Evolutionary conservation across 257 asterid species (phyloP), one percentile per base, ranked within the genome.

Genomic region (Nicotiana attenuata): DNA sequence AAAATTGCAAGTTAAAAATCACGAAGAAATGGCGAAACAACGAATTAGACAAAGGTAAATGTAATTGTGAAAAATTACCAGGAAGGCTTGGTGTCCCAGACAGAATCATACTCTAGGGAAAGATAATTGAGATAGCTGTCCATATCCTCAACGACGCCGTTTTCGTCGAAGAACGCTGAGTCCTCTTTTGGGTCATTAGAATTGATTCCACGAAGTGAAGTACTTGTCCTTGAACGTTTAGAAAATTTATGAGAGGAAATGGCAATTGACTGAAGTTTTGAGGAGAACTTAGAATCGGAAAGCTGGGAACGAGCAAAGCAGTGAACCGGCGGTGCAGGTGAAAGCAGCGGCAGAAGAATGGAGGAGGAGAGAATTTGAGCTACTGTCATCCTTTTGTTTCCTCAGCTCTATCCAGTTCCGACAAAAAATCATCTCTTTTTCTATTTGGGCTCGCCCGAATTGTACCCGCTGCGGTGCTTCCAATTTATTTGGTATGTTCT

Each of bases 1-100:
- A 28, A 28, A 28, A 28, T 28, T 28, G 29, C 2, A 28, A 28
- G 29, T 28, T 28, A 41, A 41, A 38, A 41, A 41, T 41, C 47
- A 41, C 10, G 11, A 41, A 41, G 47, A 41, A 41, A 41, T 41
- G 47, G 47, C 5, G 17, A 60, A 41, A 69, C 38, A 45, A 47
- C 65, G 16, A 50, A 45, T 56, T 5, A 20, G 5, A 59, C 69
- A 31, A 57, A 57, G 13, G 66, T 4, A 29, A 61, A 28, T 41
- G 50, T 10, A 13, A 50, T 65, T 28, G 14, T 28, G 66, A 33
- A 2, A 56, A 73, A 55, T 1, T 85, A 92, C 98, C 98, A 94
- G 28, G 94, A 87, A 56, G 98, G 98, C 65, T 94, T 94, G 91
- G 97, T 93, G 87, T 94, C 97, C 98, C 98, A 94, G 81, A 93